Evolutionary conservation across 108 stramenopile species (phyloP).

Genomic region (Bacterosira constricta): DNA sequence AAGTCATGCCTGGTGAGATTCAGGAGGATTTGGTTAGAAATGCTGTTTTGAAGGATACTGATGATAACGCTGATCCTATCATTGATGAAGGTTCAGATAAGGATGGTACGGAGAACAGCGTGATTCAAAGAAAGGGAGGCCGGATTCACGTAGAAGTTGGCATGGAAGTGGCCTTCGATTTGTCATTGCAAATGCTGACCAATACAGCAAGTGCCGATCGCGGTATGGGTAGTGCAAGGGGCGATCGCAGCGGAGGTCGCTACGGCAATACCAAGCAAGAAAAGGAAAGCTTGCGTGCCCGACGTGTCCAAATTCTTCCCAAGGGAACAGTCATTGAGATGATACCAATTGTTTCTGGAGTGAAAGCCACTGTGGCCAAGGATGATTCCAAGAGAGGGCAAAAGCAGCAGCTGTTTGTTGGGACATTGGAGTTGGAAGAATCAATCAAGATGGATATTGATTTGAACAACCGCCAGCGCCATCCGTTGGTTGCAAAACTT

Average conservation of each 20-base stretch:
- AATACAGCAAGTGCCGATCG: conserved; percentile 14
- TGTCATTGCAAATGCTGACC: conserved; percentile 61
- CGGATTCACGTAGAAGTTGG: conserved; percentile 47
- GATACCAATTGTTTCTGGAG: conserved; percentile 52
- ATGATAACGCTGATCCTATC: neutral
- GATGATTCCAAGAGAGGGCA: conserved; percentile 62
- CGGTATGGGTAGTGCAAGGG: conserved; percentile 27
- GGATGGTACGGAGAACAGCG: conserved; percentile 7
- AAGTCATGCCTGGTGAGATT: conserved; percentile 71
- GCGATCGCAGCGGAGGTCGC: conserved; percentile 12
- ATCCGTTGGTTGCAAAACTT: conserved; percentile 70
- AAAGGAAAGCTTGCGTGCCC: conserved; percentile 75
- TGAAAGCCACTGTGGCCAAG: conserved; percentile 59
- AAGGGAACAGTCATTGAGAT: conserved; percentile 52
- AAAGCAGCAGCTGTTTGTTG: conserved; percentile 67
- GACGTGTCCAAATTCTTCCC: conserved; percentile 66
- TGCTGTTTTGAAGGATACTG: neutral
- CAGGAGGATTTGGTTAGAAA: conserved; percentile 57
- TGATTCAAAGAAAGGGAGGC: conserved; percentile 21
- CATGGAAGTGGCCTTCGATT: conserved; percentile 75
- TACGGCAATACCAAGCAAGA: conserved; percentile 27
- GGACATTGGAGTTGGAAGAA: conserved; percentile 60
- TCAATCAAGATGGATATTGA: conserved; percentile 24
- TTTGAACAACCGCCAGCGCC: conserved; percentile 46
- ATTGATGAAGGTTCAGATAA: neutral